Conservation (phyloP, 148 eudicot species). For the Beta vulgaris region DNA sequence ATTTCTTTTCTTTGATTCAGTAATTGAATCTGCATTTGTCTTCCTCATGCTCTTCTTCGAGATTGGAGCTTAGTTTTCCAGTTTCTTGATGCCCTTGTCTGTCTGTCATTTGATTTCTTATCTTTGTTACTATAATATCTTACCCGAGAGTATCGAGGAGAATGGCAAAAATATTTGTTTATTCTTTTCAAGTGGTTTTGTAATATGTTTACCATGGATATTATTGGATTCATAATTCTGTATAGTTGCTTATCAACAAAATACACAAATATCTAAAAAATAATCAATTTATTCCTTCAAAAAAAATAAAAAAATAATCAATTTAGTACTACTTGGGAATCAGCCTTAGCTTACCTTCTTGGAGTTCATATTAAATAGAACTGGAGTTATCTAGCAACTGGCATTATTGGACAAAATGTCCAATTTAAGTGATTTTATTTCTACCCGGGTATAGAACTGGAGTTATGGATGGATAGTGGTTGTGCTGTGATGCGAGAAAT, state of each 20-base stretch:
- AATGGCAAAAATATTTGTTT: background rate
- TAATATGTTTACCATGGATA: background rate
- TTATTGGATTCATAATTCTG: background rate
- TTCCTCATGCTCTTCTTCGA: background rate
- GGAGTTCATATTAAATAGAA: too few species aligned
- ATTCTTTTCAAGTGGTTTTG: background rate
- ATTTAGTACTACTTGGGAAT: too few species aligned
- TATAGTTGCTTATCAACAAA: background rate
- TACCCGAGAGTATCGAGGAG: background rate
- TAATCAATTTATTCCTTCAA: too few species aligned
- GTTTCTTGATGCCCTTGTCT: background rate
- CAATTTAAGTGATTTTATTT: too few species aligned
- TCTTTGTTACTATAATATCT: background rate
- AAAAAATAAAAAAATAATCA: background rate
- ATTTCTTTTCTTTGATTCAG: background rate
- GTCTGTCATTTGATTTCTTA: slow-evolving; percentile 4
- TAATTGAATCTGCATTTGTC: background rate
- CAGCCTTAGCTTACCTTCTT: too few species aligned
- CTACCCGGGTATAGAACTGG: too few species aligned
- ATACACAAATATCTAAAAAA: background rate
- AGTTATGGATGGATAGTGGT: too few species aligned
- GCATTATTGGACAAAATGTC: too few species aligned
- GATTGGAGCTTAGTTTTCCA: background rate
- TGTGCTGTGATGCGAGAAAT: too few species aligned
- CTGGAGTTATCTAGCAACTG: background rate